Base-by-base conservation (phyloP, 163 green algal species). In the Coccomyxa subellipsoidea region DNA sequence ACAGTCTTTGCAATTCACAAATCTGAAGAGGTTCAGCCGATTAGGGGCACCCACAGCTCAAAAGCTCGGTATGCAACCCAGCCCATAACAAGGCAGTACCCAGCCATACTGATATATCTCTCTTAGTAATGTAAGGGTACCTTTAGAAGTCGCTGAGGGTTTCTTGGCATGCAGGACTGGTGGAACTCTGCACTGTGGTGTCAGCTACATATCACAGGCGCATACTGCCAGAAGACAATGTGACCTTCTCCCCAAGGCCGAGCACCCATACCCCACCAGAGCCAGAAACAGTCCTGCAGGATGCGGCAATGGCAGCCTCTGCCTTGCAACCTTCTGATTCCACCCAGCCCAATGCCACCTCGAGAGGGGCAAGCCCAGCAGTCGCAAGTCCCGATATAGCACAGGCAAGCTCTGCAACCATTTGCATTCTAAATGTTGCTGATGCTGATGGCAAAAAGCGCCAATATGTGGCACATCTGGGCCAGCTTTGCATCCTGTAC, bases 181-280 rank as follows among this genome's bases (percentile, higher is more conserved):
- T 77, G 70, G 70, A 77, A 32, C 12, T 77, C n/a, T 77, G 70
- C 70, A 40, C 23, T 7, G 70, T 77, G 32, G 70, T 40, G 70
- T 31, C 27, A n/a, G 70, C 34, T 9, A 40, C 70, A 38, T 77
- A 47, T 31, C 70, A 77, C 70, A 38, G 32, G 32, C 70, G 70
- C 10, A 31, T 77, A 18, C 27, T 73, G 27, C 66, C 66, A 59
- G 47, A 59, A 59, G 47, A 59, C 23, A 59, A 12, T 59, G 47
- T 59, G 15, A 18, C 21, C 1, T 59, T 59, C 47, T 59, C 15
- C 5, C 47, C 47, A 59, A 12, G 23, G 23, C 4, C n/a, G n/a
- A n/a, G n/a, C n/a, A n/a, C 4, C 47, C 47, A 59, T 59, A 7
- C 47, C 23, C 47, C 21, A 18, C 47, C 21, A 1, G 15, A 59